These are phyloP conservation scores for Avicennia marina DNA, from an alignment of 257 asterid genomes.

Conservation along the genomic window DNA sequence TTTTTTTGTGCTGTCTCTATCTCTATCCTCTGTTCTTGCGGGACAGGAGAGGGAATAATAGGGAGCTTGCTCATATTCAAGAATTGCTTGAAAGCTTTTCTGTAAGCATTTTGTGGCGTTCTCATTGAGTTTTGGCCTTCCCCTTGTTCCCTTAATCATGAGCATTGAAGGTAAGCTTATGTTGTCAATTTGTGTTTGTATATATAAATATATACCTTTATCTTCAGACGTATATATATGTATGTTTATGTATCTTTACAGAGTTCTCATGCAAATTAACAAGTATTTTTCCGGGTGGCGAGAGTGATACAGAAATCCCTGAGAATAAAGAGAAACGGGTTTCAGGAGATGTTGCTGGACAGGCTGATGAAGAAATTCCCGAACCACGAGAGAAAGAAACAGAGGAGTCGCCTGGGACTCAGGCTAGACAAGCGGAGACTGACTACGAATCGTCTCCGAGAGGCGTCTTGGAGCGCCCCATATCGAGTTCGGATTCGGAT, in stretches of 20 bases:
- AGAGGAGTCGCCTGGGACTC: background rate
- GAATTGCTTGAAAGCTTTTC: constrained; percentile 3
- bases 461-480: constrained; percentile 64
- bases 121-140: constrained; percentile 2
- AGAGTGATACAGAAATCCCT: background rate
- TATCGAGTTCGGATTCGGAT: constrained; percentile 37
- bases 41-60: constrained; percentile 31
- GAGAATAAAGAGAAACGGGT: background rate
- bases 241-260: too few species aligned
- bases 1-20: constrained; percentile 10
- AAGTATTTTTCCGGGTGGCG: background rate
- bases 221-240: too few species aligned
- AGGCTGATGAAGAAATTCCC: background rate
- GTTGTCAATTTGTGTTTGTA: background rate
- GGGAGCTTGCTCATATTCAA: constrained; percentile 17
- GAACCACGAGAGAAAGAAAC: background rate
- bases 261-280: too few species aligned
- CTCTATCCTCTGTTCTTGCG: constrained; percentile 31
- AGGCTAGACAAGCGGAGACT: background rate
- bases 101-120: too few species aligned
- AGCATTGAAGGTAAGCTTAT: constrained; percentile 37
- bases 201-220: too few species aligned
- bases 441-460: constrained; percentile 52
- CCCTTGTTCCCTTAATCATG: constrained; percentile 9
- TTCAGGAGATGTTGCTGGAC: background rate